Base-by-base conservation (phyloP, 768 basidiomycete genomes). In the Pulveroboletus sp. region DNA sequence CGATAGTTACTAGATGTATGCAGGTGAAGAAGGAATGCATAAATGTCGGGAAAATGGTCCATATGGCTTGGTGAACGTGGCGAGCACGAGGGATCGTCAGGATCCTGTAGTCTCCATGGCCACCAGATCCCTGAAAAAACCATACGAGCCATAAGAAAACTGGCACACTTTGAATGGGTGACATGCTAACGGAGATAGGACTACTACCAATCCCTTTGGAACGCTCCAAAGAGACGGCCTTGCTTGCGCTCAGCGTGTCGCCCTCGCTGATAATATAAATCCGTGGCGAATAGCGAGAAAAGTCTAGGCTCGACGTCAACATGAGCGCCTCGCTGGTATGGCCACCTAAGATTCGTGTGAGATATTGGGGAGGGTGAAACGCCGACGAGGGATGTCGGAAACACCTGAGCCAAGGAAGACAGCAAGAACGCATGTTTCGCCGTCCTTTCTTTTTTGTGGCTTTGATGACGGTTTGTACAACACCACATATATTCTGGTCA, bases 371-470 rank as follows among this genome's bases (percentile, higher is more conserved):
- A 29, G 17, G 24, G 30, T 43, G 14, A 34, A 49, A 23, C 22
- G 19, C 30, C 11, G 41, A 27, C 45, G 50, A 51, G 39, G 39
- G 24, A 38, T 46, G 17, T 44, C 42, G 26, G 45, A 68, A 75
- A 62, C 61, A 89, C 94, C 94, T 65, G 95, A 98, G 49, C 95
- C 95, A 12, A 98, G 79, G 61, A 97, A 96, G 44, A 96, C 81
- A 4, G 89, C 93, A 14, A 96, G 69, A 31, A 64, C 67, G 53
- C 78, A 79, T 52, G 56, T 73, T 39, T 65, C 58, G 7, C 37
- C 35, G 1, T 51, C 49, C 10, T 27, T 51, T 49, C 53, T 54
- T 37, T 41, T 50, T n/a, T 49, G 53, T 30, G 46, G 36, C 35
- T 56, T 59, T 46, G 57, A 36, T 8, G 46, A 17, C 17, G 36